These are phyloP conservation scores for Alectoria sarmentosa DNA, from an alignment of 495 filamentous ascomycete species.

Conservation along the genomic window DNA sequence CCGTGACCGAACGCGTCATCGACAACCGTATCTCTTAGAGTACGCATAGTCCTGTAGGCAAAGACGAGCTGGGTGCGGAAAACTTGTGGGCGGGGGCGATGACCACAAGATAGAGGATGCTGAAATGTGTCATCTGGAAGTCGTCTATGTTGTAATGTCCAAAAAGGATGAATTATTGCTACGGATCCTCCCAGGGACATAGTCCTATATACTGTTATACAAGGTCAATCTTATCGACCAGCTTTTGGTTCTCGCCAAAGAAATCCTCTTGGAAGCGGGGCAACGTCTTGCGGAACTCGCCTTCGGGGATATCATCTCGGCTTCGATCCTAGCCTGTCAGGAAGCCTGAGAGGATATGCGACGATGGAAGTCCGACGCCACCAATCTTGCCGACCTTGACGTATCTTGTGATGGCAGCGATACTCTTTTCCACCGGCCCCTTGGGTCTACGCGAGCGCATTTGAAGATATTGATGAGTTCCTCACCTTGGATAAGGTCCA, in stretches of 20 bases:
- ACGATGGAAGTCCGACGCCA: slow-evolving; percentile 54
- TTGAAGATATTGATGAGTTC: background rate
- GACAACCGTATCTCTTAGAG: too few relatives aligned
- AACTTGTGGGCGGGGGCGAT: too few relatives aligned
- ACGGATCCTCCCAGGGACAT: too few relatives aligned
- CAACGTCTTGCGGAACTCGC: background rate
- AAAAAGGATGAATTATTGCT: too few relatives aligned
- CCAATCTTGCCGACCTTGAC: slow-evolving; percentile 42
- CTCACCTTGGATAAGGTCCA: background rate
- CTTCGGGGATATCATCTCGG: background rate
- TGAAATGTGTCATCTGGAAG: too few relatives aligned
- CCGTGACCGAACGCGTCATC: too few relatives aligned
- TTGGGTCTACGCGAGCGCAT: background rate
- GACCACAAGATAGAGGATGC: too few relatives aligned
- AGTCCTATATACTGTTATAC: too few relatives aligned
- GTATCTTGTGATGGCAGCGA: background rate
- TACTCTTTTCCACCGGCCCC: background rate
- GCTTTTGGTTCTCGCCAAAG: background rate
- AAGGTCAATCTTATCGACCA: background rate
- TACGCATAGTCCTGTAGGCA: too few relatives aligned
- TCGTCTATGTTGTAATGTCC: too few relatives aligned
- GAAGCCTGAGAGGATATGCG: background rate
- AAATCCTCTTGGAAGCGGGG: background rate
- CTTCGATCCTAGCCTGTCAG: background rate
- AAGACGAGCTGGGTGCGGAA: too few relatives aligned